Base-by-base conservation (phyloP, 805 yeast species). In the Kluyveromyces starmeri region DNA sequence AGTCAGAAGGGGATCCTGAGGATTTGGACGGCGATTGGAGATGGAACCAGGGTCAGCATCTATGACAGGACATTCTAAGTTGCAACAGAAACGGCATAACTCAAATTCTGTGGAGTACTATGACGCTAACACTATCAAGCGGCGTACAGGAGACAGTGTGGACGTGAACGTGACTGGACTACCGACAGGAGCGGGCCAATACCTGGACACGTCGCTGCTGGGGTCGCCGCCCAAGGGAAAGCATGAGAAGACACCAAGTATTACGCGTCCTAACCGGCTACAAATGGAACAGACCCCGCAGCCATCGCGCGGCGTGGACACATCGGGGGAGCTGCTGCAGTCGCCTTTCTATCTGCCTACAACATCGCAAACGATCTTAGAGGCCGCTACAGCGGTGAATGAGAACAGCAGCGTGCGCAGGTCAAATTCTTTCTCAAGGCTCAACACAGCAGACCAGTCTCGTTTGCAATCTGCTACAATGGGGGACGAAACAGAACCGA, bases 41-140 rank as follows among this genome's bases (percentile, higher is more conserved):
- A 26, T 26, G 28, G 18, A 26, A 7, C 28, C 28, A 10, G 32
- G 15, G 15, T 28, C 23, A 12, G 17, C 32, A 12, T 20, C 32
- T 7, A 24, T 28, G 34, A 20, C 28, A 14, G 32, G 20, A 24
- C 36, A 15, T 20, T 32, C 23, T 17, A 36, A 20, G 27, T 27
- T 24, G 25, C 48, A 52, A 12, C 50, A 41, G 32, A 52, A 52
- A 38, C 46, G 57, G 34, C 53, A 48, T 17, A 38, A 41, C 24
- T 50, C 54, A 1, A 39, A 41, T 23, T 41, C 55, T 10, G 41
- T 41, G 35, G 41, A 40, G 25, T 40, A 37, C 31, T 32, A 29
- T 20, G 41, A 44, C 25, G 26, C 40, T 7, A 35, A 36, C 6
- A 26, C 34, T 28, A 32, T 31, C 5, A 53, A 50, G 34, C 50